Evolutionary conservation across 2,329 filamentous ascomycete species (phyloP).

Genomic region (Cytospora chrysosperma): DNA sequence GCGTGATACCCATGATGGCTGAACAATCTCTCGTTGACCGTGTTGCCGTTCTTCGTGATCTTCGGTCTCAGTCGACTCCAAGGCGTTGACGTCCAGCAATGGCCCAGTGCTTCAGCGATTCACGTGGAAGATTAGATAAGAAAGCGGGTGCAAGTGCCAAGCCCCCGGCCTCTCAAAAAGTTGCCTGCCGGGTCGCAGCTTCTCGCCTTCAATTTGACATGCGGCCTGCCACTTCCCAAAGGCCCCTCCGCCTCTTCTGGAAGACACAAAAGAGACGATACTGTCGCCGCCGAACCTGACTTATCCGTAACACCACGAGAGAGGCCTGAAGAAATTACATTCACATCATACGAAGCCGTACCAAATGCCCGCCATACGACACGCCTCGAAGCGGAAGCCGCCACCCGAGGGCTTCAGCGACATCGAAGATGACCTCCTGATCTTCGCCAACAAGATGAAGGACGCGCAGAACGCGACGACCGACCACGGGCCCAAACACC

Average conservation of each 20-base stretch:
- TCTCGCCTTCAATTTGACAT: conserved; percentile 7
- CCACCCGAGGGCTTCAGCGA: conserved; percentile 85
- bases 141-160: neutral
- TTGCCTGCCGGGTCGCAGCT: conserved; percentile 9
- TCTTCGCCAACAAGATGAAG: conserved; percentile 90
- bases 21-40: conserved; percentile 38
- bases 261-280: neutral
- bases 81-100: conserved; percentile 19
- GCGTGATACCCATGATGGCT: conserved; percentile 79
- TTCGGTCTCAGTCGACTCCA: conserved; percentile 26
- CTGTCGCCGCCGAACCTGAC: neutral
- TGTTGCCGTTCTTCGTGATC: conserved; percentile 33
- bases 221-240: neutral
- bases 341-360: neutral
- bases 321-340: neutral
- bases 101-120: conserved; percentile 12
- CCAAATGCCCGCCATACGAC: conserved; percentile 74
- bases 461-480: conserved; percentile 88
- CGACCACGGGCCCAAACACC: conserved; percentile 77
- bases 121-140: conserved; percentile 15
- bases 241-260: neutral
- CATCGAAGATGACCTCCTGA: conserved; percentile 81
- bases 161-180: neutral
- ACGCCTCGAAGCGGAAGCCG: conserved; percentile 74
- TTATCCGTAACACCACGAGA: neutral